These are phyloP conservation scores for Aspergillus sclerotiicarbonarius DNA, from an alignment of 495 filamentous ascomycete genomes.

Conservation along the genomic window DNA sequence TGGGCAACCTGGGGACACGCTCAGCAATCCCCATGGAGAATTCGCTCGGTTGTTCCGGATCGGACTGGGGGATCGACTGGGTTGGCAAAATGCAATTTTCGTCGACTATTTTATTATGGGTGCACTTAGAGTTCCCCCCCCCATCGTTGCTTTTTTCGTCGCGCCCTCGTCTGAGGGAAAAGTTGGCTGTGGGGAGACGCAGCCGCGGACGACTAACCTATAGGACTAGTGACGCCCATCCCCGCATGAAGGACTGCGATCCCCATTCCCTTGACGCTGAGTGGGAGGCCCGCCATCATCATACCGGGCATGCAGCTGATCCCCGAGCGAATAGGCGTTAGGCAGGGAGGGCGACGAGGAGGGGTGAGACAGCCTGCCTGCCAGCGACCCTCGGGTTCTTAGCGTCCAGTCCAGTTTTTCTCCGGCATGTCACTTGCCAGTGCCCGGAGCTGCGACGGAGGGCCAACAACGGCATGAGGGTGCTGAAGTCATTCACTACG, in stretches of 20 bases:
- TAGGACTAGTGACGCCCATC: slow-evolving; percentile 11
- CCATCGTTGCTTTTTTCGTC: slow-evolving; percentile 7
- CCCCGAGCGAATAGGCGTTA: neutral
- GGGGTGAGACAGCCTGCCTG: neutral
- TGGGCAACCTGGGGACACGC: slow-evolving; percentile 1
- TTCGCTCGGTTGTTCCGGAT: slow-evolving; percentile 14
- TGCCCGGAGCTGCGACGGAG: neutral
- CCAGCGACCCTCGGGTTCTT: neutral
- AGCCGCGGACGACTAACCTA: slow-evolving; percentile 13
- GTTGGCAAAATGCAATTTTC: slow-evolving; percentile 2
- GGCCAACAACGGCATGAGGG: neutral
- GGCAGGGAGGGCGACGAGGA: neutral
- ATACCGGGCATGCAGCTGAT: neutral
- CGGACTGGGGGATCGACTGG: slow-evolving; percentile 15
- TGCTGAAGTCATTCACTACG: neutral
- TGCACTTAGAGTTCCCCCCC: slow-evolving; percentile 1
- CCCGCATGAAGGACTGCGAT: slow-evolving; percentile 16
- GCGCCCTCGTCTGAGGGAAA: slow-evolving; percentile 10
- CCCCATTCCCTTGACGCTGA: no score
- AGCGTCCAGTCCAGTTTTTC: neutral
- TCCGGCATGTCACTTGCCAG: neutral
- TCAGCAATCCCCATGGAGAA: slow-evolving; percentile 1
- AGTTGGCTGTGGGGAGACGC: slow-evolving; percentile 15
- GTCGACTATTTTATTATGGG: slow-evolving; percentile 1
- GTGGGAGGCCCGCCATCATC: neutral